phyloP scores from a whole-genome alignment of 164 flowering plant species.

The Piper longum region DNA sequence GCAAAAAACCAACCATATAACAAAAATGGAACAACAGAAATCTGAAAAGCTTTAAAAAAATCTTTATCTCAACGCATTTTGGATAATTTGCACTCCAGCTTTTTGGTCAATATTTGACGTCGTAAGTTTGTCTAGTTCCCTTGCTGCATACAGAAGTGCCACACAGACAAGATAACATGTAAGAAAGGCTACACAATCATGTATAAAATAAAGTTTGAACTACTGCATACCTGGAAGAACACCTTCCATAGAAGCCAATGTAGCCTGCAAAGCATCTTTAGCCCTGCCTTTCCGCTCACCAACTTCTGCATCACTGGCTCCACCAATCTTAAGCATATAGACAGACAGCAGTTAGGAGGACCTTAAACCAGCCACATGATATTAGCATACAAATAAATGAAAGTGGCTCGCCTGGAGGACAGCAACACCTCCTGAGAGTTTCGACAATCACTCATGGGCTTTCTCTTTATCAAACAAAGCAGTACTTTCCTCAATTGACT shows the following conservation, averaged over 20 bases:
- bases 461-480: constrained; percentile 81
- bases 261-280: constrained; percentile 78
- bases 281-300: constrained; percentile 84
- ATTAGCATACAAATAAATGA: not conserved
- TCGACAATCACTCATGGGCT: constrained; percentile 71
- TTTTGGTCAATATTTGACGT: constrained; percentile 62
- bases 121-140: constrained; percentile 45
- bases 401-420: constrained; percentile 49
- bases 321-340: constrained; percentile 47
- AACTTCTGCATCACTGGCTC: constrained; percentile 78
- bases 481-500: constrained; percentile 43
- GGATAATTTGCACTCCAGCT: constrained; percentile 61
- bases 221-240: constrained; percentile 59
- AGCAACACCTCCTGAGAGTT: constrained; percentile 81
- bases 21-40: not conserved
- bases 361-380: not conserved
- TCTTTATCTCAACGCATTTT: constrained; percentile 37
- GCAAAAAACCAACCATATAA: not conserved
- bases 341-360: not conserved
- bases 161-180: constrained; percentile 22
- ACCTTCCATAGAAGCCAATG: constrained; percentile 85
- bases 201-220: not conserved
- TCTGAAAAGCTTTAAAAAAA: not conserved
- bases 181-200: not conserved
- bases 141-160: constrained; percentile 69